phyloP scores from a whole-genome alignment of 257 asterid genomes.

The Solanum pimpinellifolium region DNA sequence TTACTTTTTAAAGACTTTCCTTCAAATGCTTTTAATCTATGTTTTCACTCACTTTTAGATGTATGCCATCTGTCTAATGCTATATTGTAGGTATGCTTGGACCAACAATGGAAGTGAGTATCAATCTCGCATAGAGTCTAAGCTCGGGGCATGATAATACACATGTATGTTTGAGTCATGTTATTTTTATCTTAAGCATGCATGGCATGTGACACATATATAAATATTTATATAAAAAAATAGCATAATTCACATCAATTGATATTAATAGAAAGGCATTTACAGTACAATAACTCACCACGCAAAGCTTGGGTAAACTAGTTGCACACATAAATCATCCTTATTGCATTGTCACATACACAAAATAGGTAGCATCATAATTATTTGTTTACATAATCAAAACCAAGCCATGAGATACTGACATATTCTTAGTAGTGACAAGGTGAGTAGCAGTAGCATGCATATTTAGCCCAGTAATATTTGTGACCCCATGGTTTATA shows the following conservation, averaged over 20 bases:
- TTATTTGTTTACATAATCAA: background rate
- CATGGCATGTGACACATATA: background rate
- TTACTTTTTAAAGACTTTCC: too few species aligned
- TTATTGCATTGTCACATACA: background rate
- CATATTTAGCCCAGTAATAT: background rate
- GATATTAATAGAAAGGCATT: background rate
- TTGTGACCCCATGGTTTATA: background rate
- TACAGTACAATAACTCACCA: background rate
- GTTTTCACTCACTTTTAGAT: too few species aligned
- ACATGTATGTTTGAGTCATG: background rate
- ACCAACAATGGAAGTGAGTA: too few species aligned
- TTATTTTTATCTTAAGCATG: too few species aligned
- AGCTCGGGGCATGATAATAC: too few species aligned
- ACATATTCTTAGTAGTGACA: background rate
- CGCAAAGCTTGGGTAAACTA: background rate
- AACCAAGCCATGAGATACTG: background rate
- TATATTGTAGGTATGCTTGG: too few species aligned
- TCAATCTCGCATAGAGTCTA: too few species aligned
- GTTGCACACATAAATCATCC: background rate
- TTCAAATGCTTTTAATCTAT: too few species aligned
- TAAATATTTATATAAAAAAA: background rate
- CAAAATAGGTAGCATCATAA: background rate
- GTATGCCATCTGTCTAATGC: too few species aligned
- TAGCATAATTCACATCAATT: background rate
- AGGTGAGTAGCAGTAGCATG: background rate